A percentile compares a stretch with the other conserved stretches of the same genome.
Evolutionary conservation across 2,329 filamentous ascomycete species (phyloP).

Genomic region (Pseudomassariella vexata): DNA sequence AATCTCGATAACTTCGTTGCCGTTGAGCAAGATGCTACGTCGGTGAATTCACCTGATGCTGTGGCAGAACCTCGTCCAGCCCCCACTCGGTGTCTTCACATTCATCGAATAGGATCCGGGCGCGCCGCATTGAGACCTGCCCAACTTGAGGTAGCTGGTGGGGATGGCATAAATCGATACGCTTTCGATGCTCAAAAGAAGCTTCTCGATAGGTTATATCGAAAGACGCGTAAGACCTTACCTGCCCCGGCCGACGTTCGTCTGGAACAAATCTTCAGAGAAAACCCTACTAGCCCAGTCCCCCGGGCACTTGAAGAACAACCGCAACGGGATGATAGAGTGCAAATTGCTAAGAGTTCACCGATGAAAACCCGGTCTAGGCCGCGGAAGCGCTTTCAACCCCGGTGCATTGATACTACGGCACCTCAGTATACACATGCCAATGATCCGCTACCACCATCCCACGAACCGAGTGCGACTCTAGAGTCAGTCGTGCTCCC

Average conservation of each 20-base stretch:
- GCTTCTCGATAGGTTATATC: constrained; percentile 49
- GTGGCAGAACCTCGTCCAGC: background rate
- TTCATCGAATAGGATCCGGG: too few relatives aligned
- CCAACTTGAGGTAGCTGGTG: constrained; percentile 46
- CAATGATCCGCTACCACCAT: constrained; percentile 42
- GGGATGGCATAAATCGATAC: constrained; percentile 24
- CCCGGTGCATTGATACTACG: constrained; percentile 39
- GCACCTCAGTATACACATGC: constrained; percentile 49
- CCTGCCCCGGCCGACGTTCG: constrained; percentile 21
- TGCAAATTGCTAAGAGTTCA: constrained; percentile 4
- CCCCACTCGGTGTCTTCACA: too few relatives aligned
- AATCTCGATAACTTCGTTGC: constrained; percentile 26
- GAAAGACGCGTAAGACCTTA: constrained; percentile 26
- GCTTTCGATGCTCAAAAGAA: constrained; percentile 47
- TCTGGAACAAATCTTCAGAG: constrained; percentile 28
- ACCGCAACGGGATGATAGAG: background rate
- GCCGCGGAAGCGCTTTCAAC: constrained; percentile 37
- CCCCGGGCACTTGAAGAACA: constrained; percentile 1
- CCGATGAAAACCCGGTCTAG: constrained; percentile 11
- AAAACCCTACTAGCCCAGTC: constrained; percentile 12
- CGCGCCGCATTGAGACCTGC: constrained; percentile 36
- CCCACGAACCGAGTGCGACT: constrained; percentile 10
- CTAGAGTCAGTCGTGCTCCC: constrained; percentile 14
- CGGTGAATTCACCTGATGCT: background rate
- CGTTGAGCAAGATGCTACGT: constrained; percentile 7